Evolutionary conservation across 371 early-diverging fungal genomes (phyloP).

Genomic region (Smittium culicis): DNA sequence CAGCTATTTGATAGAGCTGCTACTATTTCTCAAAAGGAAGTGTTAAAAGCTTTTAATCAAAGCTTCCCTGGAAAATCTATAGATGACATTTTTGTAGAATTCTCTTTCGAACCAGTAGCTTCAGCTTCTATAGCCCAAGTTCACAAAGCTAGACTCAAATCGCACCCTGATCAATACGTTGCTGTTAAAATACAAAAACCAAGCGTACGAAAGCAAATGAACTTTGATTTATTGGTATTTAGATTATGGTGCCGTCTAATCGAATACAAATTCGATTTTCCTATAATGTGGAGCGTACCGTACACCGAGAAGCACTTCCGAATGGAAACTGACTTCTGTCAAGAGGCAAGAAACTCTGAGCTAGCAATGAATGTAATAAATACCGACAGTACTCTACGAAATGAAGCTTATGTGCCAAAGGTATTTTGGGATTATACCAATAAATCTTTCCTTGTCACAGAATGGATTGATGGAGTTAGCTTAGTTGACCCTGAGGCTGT

Average conservation of each 20-base stretch:
- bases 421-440: constrained; percentile 61
- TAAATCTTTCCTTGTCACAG: constrained; percentile 60
- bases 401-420: constrained; percentile 58
- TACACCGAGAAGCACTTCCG: constrained; percentile 61
- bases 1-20: constrained; percentile 75
- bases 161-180: constrained; percentile 32
- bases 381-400: constrained; percentile 35
- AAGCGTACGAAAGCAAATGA: constrained; percentile 62
- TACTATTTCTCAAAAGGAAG: constrained; percentile 44
- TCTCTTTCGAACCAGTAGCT: constrained; percentile 58
- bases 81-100: constrained; percentile 35
- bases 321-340: constrained; percentile 73
- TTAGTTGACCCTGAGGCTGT: constrained; percentile 64
- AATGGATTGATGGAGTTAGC: constrained; percentile 69
- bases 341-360: constrained; percentile 71
- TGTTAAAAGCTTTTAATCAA: constrained; percentile 50
- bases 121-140: constrained; percentile 92
- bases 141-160: constrained; percentile 63
- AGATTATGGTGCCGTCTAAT: constrained; percentile 40
- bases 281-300: constrained; percentile 63
- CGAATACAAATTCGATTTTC: constrained; percentile 69
- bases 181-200: constrained; percentile 93
- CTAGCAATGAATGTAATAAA: constrained; percentile 37
- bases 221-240: constrained; percentile 66
- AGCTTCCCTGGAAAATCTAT: constrained; percentile 19